Base-by-base conservation (phyloP, 371 early-diverging fungal species). In the Actinomucor elegans region DNA sequence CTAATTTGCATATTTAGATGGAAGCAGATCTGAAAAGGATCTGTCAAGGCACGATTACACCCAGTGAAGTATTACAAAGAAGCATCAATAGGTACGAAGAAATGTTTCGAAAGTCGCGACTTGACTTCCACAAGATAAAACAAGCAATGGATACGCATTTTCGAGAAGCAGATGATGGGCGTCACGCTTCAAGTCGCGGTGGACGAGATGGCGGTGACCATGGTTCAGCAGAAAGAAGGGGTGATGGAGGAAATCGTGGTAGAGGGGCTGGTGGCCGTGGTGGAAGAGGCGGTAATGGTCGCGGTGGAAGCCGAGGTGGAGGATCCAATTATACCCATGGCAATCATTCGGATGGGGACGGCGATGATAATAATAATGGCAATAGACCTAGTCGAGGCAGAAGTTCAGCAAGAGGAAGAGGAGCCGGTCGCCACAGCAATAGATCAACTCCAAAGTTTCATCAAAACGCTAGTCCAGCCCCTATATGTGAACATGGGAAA, bases 11-110 rank as follows among this genome's bases (percentile, higher is more conserved):
- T 28, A 28, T 17, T 11, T 59, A 88, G 84, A 83, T 87, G 73
- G 94, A 93, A 57, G 75, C 69, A 3, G 83, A 86, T 57, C 69
- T 94, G 42, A 82, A 80, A 37, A 55, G 56, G 6, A 91, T 94
- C 14, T 87, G 88, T 66, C 64, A 78, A 14, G 93, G 94, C 0
- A 36, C 14, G 23, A 78, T 74, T 27, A 56, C 67, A 0, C 80
- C 81, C 32, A 79, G 71, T 3, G 72, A 81, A 1, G 94, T 93
- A 0, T 55, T 90, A 0, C 54, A 52, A 3, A 74, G 87, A 26
- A 77, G 74, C 36, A 46, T 91, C 6, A 55, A 67, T 11, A 68
- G 79, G 64, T 93, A 94, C 64, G 54, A 73, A 29, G 67, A 79
- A 1, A 91, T 91, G 38, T 94, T 86, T 71, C 37, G 36, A 4